phyloP scores from a whole-genome alignment of 352 stramenopile genomes.

The Elongisporangium anandrum region DNA sequence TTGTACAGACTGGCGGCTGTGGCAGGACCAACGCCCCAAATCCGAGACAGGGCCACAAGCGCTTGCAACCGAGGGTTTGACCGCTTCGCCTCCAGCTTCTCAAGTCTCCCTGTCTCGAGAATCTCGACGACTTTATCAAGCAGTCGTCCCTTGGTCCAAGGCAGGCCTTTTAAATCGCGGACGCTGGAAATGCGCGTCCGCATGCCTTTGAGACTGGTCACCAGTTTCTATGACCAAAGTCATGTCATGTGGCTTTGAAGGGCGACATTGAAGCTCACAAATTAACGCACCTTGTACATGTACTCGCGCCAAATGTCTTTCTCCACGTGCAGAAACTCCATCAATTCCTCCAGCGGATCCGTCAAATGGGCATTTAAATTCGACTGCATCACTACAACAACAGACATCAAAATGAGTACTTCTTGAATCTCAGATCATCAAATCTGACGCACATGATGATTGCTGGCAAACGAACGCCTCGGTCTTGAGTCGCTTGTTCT shows the following conservation, averaged over 20 bases:
- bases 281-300: slow-evolving; percentile 71
- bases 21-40: slow-evolving; percentile 76
- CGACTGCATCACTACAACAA: slow-evolving; percentile 41
- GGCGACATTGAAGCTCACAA: neutral
- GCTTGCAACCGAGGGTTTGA: slow-evolving; percentile 46
- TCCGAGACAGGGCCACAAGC: slow-evolving; percentile 58
- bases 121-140: slow-evolving; percentile 72
- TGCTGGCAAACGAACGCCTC: slow-evolving; percentile 70
- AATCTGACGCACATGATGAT: slow-evolving; percentile 43
- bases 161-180: slow-evolving; percentile 52
- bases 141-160: slow-evolving; percentile 68
- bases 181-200: slow-evolving; percentile 50
- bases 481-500: slow-evolving; percentile 32
- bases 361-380: slow-evolving; percentile 81
- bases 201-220: slow-evolving; percentile 69
- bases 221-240: slow-evolving; percentile 41
- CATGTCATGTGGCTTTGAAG: neutral
- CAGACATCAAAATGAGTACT: no score
- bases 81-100: slow-evolving; percentile 82
- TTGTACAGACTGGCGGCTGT: slow-evolving; percentile 78
- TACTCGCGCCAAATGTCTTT: slow-evolving; percentile 74
- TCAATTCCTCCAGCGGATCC: slow-evolving; percentile 68
- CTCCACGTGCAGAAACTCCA: slow-evolving; percentile 78
- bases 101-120: slow-evolving; percentile 63
- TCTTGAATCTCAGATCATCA: neutral